Percentiles rank a stretch among this genome's conserved stretches.
Conservation (phyloP, 2,329 filamentous ascomycete species). For the Leptographium flavum region DNA sequence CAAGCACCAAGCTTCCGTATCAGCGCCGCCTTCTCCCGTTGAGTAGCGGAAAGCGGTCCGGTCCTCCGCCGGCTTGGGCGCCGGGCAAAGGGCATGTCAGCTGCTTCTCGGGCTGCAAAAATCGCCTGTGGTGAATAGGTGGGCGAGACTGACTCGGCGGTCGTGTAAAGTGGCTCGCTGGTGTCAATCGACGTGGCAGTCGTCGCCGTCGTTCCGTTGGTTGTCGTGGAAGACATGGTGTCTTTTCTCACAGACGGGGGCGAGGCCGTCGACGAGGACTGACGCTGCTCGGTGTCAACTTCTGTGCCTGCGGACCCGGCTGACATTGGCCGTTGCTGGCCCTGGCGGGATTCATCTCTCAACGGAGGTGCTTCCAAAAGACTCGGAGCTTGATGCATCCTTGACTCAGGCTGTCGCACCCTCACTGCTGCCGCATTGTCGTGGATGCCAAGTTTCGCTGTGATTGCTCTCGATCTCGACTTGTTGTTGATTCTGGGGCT, state of each 20-base stretch:
- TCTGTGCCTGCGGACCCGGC: conserved; percentile 4
- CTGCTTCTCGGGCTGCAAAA: conserved; percentile 41
- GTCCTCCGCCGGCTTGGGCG: conserved; percentile 43
- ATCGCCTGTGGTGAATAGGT: conserved; percentile 32
- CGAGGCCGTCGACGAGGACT: conserved; percentile 13
- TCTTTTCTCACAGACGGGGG: conserved; percentile 29
- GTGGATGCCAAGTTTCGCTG: too few species aligned
- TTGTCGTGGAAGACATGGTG: conserved; percentile 38
- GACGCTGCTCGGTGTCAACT: conserved; percentile 8
- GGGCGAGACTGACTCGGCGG: conserved; percentile 31
- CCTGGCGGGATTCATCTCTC: conserved; percentile 12
- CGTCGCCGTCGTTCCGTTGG: conserved; percentile 33
- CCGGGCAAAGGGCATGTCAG: conserved; percentile 36
- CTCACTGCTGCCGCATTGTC: not conserved
- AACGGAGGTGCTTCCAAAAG: conserved; percentile 18
- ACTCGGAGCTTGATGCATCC: conserved; percentile 19
- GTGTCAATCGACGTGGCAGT: conserved; percentile 29
- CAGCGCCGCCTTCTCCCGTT: conserved; percentile 43
- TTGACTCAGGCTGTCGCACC: conserved; percentile 4
- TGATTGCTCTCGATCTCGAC: not conserved
- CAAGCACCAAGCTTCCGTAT: conserved; percentile 47
- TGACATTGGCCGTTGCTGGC: conserved; percentile 12
- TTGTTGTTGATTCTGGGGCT: not conserved
- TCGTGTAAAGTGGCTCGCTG: conserved; percentile 35
- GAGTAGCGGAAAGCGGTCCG: conserved; percentile 41